Evolutionary conservation across 257 asterid species (phyloP).

Genomic region (Przewalskia tangutica): DNA sequence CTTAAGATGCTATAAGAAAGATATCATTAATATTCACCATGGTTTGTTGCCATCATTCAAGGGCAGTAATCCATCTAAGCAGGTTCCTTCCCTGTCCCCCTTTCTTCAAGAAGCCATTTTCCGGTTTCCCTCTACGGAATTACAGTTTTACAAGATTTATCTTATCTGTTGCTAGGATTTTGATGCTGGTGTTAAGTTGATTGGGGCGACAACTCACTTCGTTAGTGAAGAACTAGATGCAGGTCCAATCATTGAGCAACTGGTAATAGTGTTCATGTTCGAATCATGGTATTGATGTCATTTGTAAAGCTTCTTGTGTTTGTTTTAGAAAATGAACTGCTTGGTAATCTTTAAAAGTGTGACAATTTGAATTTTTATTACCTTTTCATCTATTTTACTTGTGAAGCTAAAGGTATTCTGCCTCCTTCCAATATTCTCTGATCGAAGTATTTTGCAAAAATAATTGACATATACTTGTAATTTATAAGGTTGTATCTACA

Average conservation of each 20-base stretch:
- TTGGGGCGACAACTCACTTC: constrained; percentile 93
- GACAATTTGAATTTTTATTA: not conserved
- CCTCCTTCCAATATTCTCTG: not conserved
- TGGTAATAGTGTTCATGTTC: constrained; percentile 35
- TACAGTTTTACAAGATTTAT: not conserved
- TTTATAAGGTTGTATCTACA: not conserved
- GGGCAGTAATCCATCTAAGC: constrained; percentile 88
- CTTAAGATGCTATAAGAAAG: constrained; percentile 56
- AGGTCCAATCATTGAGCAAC: constrained; percentile 95
- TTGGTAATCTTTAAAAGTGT: not conserved
- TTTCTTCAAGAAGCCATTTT: not conserved
- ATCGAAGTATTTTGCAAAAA: not conserved
- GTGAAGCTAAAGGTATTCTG: not conserved
- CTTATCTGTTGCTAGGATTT: constrained; percentile 57
- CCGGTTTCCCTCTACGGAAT: not conserved
- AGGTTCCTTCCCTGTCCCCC: constrained; percentile 37
- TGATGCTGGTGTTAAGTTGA: constrained; percentile 89
- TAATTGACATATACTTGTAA: not conserved
- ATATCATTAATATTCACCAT: constrained; percentile 86
- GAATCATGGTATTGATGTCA: not conserved
- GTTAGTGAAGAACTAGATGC: constrained; percentile 87
- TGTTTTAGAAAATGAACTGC: not conserved
- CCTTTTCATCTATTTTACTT: not conserved
- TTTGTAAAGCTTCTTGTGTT: not conserved
- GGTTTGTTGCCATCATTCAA: constrained; percentile 94